Evolutionary conservation across 2,329 filamentous ascomycete genomes (phyloP).

Genomic region (Coleophoma cylindrospora): DNA sequence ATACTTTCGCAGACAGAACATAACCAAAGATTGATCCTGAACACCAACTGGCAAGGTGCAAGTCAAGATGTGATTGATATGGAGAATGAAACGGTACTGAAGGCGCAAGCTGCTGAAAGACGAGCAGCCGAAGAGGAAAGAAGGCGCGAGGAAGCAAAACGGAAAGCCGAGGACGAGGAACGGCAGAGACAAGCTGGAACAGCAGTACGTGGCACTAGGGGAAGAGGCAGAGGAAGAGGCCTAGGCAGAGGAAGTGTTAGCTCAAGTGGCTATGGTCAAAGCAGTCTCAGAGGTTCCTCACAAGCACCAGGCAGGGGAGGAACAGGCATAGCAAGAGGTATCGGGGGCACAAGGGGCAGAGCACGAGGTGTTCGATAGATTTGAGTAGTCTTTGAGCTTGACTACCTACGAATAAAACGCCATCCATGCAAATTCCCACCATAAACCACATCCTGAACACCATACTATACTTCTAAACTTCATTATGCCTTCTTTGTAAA

Average conservation of each 20-base stretch:
- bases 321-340: conserved; percentile 40
- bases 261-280: conserved; percentile 15
- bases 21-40: conserved; percentile 86
- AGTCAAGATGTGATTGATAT: conserved; percentile 81
- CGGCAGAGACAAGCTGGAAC: conserved; percentile 37
- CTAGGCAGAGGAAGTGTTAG: conserved; percentile 12
- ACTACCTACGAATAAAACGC: neutral
- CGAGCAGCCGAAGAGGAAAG: conserved; percentile 74
- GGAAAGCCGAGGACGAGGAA: conserved; percentile 56
- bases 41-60: conserved; percentile 85
- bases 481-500: conserved; percentile 63
- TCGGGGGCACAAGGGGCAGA: conserved; percentile 48
- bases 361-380: conserved; percentile 38
- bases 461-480: conserved; percentile 1
- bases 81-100: conserved; percentile 71
- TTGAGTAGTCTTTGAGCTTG: neutral
- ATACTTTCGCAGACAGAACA: conserved; percentile 97
- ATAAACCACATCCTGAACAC: conserved; percentile 1
- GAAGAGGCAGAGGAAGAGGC: conserved; percentile 22
- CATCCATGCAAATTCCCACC: conserved; percentile 3
- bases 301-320: conserved; percentile 28
- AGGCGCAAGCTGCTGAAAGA: conserved; percentile 73
- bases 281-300: conserved; percentile 14
- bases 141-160: conserved; percentile 64
- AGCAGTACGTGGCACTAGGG: conserved; percentile 26